Evolutionary conservation across 768 basidiomycete genomes (phyloP).

Genomic region (Pleurotus cornucopiae): DNA sequence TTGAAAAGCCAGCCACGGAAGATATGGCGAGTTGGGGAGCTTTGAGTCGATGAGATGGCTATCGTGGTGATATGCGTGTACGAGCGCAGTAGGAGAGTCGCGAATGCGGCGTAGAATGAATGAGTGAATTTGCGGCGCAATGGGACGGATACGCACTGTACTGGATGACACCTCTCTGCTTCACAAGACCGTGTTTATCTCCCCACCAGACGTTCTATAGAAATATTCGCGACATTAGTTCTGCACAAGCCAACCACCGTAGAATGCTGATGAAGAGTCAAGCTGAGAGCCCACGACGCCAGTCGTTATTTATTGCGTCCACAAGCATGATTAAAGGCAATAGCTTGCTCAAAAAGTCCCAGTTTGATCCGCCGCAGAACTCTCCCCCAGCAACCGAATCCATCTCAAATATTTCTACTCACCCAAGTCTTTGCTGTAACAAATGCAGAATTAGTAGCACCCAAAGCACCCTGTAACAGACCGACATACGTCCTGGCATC

Average conservation of each 20-base stretch:
- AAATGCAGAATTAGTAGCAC: not conserved
- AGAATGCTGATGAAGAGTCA: no score
- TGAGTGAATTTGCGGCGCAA: not conserved
- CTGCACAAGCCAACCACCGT: conserved; percentile 1
- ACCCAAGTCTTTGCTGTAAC: conserved; percentile 74
- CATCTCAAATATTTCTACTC: conserved; percentile 29
- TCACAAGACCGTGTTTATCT: conserved; percentile 56
- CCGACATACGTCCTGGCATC: conserved; percentile 73
- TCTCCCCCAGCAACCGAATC: not conserved
- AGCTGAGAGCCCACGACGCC: no score
- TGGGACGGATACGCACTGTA: conserved; percentile 62
- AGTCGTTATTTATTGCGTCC: not conserved
- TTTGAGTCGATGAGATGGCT: conserved; percentile 85
- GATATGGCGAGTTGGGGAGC: conserved; percentile 67
- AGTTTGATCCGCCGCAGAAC: no score
- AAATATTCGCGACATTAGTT: not conserved
- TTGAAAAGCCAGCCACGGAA: conserved; percentile 80
- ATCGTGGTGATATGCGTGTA: not conserved
- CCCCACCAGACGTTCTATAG: conserved; percentile 89
- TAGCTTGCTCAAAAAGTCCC: not conserved
- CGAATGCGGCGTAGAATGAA: not conserved
- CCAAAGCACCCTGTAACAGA: no score
- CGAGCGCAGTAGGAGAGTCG: not conserved
- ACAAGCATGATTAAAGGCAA: not conserved
- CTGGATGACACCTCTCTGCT: conserved; percentile 70